Percentiles rank a stretch among this genome's conserved stretches.
Conservation (phyloP, 495 filamentous ascomycete species). For the Stereocaulon alpinum region DNA sequence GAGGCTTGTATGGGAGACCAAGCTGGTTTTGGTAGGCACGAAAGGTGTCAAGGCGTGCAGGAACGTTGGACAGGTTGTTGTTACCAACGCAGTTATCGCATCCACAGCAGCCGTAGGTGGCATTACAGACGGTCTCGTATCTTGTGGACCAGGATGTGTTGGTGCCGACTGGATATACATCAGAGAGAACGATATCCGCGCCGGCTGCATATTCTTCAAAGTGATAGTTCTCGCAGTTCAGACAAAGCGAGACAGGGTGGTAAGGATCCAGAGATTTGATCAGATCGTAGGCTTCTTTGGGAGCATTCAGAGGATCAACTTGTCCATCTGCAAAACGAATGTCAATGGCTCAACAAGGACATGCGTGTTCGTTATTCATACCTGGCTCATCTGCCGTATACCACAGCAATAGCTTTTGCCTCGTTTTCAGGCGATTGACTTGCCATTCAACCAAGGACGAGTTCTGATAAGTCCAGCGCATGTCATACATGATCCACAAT, state of each 20-base stretch:
- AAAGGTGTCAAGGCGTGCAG: slow-evolving; percentile 41
- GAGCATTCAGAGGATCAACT: slow-evolving; percentile 44
- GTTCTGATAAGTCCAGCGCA: slow-evolving; percentile 53
- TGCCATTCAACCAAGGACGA: slow-evolving; percentile 40
- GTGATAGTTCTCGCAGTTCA: slow-evolving; percentile 65
- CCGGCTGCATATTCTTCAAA: slow-evolving; percentile 50
- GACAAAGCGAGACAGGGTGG: slow-evolving; percentile 53
- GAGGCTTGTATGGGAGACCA: slow-evolving; percentile 36
- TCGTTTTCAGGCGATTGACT: slow-evolving; percentile 40
- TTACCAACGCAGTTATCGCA: slow-evolving; percentile 55
- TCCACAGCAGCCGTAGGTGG: slow-evolving; percentile 60
- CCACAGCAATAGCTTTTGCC: slow-evolving; percentile 49
- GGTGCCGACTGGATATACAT: slow-evolving; percentile 55
- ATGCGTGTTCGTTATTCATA: not conserved
- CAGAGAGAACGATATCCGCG: slow-evolving; percentile 56
- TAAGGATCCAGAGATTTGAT: slow-evolving; percentile 54
- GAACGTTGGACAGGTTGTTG: slow-evolving; percentile 42
- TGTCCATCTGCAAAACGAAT: slow-evolving; percentile 41
- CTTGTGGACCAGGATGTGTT: slow-evolving; percentile 37
- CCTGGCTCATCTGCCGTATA: slow-evolving; percentile 58
- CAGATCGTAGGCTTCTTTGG: slow-evolving; percentile 31
- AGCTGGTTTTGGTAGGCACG: slow-evolving; percentile 34
- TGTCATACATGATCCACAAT: slow-evolving; percentile 57
- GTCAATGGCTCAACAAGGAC: not conserved
- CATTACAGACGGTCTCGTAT: slow-evolving; percentile 47